Conservation (phyloP, 345 rosid species). For the Hypericum androsaemum region DNA sequence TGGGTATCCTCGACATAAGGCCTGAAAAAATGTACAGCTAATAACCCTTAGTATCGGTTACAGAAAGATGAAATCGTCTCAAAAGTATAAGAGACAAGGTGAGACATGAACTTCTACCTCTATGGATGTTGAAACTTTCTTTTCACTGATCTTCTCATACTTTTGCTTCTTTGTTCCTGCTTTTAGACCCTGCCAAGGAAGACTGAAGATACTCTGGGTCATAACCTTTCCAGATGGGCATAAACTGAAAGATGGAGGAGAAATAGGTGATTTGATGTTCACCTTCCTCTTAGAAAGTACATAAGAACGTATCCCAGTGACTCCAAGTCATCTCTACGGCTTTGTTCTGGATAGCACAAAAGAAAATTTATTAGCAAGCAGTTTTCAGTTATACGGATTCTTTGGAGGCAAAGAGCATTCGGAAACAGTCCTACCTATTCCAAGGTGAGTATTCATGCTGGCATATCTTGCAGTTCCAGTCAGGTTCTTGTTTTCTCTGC, state of each 20-base stretch:
- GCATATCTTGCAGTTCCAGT: conserved; percentile 95
- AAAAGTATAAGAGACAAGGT: conserved; percentile 1
- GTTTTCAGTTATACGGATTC: not conserved
- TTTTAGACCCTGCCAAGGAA: conserved; percentile 94
- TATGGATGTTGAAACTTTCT: conserved; percentile 75
- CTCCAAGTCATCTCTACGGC: conserved; percentile 94
- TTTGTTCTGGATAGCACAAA: conserved; percentile 48
- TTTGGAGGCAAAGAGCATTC: not conserved
- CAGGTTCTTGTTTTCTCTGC: conserved; percentile 89
- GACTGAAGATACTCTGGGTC: conserved; percentile 32
- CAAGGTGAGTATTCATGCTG: conserved; percentile 94
- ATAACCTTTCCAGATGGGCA: conserved; percentile 12
- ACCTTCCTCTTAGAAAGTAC: conserved; percentile 93
- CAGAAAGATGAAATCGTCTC: not conserved
- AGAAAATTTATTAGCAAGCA: conserved; percentile 5
- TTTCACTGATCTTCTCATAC: conserved; percentile 86
- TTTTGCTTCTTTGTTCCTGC: conserved; percentile 91
- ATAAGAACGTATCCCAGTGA: conserved; percentile 90
- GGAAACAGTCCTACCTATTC: conserved; percentile 43
- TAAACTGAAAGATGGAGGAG: not conserved
- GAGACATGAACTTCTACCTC: conserved; percentile 37
- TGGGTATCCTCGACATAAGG: conserved; percentile 79
- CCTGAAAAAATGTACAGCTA: conserved; percentile 28
- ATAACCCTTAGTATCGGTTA: conserved; percentile 14
- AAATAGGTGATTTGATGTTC: conserved; percentile 9